Conservation (phyloP, 768 basidiomycete species). For the Tephrocybe rancida region DNA sequence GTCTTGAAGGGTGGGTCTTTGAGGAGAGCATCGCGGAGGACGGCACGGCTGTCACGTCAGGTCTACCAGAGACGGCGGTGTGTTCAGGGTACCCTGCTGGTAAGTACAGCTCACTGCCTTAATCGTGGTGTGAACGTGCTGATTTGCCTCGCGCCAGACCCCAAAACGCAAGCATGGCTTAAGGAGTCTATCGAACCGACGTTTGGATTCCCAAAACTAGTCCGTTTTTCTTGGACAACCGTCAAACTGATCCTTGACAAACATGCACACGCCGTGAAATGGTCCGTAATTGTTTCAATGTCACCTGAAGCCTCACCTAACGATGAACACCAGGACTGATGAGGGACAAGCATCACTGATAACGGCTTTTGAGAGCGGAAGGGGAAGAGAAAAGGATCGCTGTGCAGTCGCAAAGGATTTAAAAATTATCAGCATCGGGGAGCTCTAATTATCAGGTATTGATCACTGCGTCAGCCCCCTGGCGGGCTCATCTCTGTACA, state of each 20-base stretch:
- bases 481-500: background rate
- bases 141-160: constrained; percentile 54
- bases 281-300: constrained; percentile 47
- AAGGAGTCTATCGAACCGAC: constrained; percentile 75
- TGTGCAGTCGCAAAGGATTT: constrained; percentile 74
- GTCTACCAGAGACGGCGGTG: constrained; percentile 58
- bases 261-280: constrained; percentile 75
- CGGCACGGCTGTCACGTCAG: constrained; percentile 24
- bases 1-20: constrained; percentile 84
- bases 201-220: constrained; percentile 91
- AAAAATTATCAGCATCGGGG: constrained; percentile 67
- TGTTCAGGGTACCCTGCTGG: constrained; percentile 84
- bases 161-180: constrained; percentile 90
- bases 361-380: constrained; percentile 71
- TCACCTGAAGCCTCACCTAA: background rate
- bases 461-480: background rate
- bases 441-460: constrained; percentile 46
- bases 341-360: constrained; percentile 78
- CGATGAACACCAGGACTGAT: constrained; percentile 64
- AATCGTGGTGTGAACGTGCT: background rate
- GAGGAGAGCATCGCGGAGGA: constrained; percentile 51
- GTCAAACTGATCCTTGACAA: constrained; percentile 85
- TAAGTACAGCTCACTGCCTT: constrained; percentile 23
- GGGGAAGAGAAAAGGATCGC: constrained; percentile 76
- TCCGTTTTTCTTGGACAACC: constrained; percentile 95